Conservation (phyloP, 2,329 filamentous ascomycete species). For the Pseudocercospora fijiensis region DNA sequence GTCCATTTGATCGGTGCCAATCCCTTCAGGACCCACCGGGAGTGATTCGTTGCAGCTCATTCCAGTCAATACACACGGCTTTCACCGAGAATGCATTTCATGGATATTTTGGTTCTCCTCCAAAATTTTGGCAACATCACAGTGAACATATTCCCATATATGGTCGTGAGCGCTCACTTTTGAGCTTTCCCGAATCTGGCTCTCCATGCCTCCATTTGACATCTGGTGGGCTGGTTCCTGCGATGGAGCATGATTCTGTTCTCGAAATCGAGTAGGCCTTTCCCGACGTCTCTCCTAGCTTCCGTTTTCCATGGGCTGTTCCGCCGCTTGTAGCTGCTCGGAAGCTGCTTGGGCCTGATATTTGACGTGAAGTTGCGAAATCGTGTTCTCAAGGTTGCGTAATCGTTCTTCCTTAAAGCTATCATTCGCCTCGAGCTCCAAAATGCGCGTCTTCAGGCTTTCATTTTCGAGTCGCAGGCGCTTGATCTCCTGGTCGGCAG, state of each 20-base stretch:
- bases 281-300: background rate
- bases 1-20: background rate
- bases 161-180: background rate
- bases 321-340: conserved; percentile 4
- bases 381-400: conserved; percentile 16
- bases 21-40: background rate
- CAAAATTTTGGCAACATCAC: background rate
- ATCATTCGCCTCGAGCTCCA: conserved; percentile 26
- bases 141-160: background rate
- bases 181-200: background rate
- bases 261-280: background rate
- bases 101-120: background rate
- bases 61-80: background rate
- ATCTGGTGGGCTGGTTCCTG: background rate
- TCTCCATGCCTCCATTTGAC: background rate
- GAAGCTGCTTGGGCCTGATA: conserved; percentile 9
- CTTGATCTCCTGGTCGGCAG: conserved; percentile 39
- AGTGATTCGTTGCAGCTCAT: background rate
- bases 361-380: conserved; percentile 14
- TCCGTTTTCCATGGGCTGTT: background rate
- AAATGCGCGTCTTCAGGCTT: conserved; percentile 42
- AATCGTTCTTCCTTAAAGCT: conserved; percentile 10
- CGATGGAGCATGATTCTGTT: background rate
- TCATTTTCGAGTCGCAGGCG: conserved; percentile 44
- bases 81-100: background rate